A percentile compares a stretch with the other conserved stretches of the same genome.
These are phyloP conservation scores for Colletotrichum cordylinicola DNA, from an alignment of 2,329 filamentous ascomycete species.

Conservation along the genomic window DNA sequence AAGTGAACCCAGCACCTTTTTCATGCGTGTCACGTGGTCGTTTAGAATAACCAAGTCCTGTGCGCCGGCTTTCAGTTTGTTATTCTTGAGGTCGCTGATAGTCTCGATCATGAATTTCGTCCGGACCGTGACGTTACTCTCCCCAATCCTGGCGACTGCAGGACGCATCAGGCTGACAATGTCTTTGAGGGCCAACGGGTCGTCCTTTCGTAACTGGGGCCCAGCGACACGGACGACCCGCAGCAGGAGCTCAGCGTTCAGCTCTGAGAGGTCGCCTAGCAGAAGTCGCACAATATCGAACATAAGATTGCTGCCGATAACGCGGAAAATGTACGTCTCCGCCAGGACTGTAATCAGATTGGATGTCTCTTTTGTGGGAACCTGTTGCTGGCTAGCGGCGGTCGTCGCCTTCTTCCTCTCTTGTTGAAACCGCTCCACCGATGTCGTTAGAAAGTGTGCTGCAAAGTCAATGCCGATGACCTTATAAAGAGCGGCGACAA, in stretches of 20 bases:
- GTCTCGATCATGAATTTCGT: constrained; percentile 98
- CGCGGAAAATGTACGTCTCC: constrained; percentile 90
- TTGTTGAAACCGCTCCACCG: constrained; percentile 77
- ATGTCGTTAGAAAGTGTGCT: constrained; percentile 80
- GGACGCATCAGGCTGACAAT: constrained; percentile 83
- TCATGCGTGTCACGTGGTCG: constrained; percentile 87
- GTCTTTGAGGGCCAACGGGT: constrained; percentile 86
- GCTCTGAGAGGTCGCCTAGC: constrained; percentile 76
- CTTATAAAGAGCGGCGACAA: constrained; percentile 87
- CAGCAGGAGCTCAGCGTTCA: constrained; percentile 87
- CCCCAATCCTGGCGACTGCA: constrained; percentile 70
- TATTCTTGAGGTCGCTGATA: constrained; percentile 94
- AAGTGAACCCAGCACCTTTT: constrained; percentile 82
- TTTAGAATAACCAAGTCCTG: constrained; percentile 74
- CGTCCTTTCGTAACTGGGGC: constrained; percentile 83
- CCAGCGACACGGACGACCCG: constrained; percentile 85
- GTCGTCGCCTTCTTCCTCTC: constrained; percentile 58
- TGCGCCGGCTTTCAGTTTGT: constrained; percentile 79
- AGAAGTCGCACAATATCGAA: constrained; percentile 91
- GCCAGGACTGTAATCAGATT: constrained; percentile 86
- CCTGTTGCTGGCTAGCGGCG: constrained; percentile 32
- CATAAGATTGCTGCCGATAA: constrained; percentile 80
- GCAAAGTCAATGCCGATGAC: constrained; percentile 88
- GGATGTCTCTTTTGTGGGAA: constrained; percentile 63
- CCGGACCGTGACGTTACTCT: constrained; percentile 78